phyloP scores from a whole-genome alignment of 148 eudicot species.

The Cornus kousa region DNA sequence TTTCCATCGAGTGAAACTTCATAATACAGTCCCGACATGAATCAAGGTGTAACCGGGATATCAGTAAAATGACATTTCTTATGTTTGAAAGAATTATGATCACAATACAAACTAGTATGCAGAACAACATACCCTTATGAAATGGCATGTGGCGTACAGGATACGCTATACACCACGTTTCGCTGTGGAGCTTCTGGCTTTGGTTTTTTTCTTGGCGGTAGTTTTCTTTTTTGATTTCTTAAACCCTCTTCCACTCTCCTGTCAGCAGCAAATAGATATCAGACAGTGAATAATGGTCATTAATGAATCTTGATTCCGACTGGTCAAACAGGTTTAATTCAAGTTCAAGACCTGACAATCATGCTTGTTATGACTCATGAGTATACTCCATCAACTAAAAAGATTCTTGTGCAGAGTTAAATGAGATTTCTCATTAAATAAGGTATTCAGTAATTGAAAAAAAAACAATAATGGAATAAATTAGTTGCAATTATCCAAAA shows the following conservation, averaged over 20 bases:
- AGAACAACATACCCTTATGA: background rate
- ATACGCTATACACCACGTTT: background rate
- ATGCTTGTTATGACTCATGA: background rate
- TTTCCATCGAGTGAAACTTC: too few relatives aligned
- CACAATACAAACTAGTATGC: background rate
- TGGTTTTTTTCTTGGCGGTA: slow-evolving; percentile 37
- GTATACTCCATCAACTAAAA: background rate
- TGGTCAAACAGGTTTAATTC: background rate
- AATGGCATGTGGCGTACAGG: background rate
- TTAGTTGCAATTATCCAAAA: too few relatives aligned
- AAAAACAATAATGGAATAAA: too few relatives aligned
- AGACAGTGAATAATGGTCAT: background rate
- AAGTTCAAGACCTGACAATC: background rate
- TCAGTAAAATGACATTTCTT: background rate
- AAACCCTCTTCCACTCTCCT: slow-evolving; percentile 70
- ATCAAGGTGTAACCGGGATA: too few relatives aligned
- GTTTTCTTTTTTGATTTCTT: slow-evolving; percentile 36
- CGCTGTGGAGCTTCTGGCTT: background rate
- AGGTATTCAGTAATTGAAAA: too few relatives aligned
- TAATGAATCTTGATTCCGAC: background rate
- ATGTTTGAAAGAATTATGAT: background rate
- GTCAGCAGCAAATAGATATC: slow-evolving; percentile 21
- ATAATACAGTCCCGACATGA: too few relatives aligned
- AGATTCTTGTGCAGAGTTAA: background rate
- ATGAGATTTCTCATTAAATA: too few relatives aligned